Conservation (phyloP, 345 rosid genomes). For the Draba incana region DNA sequence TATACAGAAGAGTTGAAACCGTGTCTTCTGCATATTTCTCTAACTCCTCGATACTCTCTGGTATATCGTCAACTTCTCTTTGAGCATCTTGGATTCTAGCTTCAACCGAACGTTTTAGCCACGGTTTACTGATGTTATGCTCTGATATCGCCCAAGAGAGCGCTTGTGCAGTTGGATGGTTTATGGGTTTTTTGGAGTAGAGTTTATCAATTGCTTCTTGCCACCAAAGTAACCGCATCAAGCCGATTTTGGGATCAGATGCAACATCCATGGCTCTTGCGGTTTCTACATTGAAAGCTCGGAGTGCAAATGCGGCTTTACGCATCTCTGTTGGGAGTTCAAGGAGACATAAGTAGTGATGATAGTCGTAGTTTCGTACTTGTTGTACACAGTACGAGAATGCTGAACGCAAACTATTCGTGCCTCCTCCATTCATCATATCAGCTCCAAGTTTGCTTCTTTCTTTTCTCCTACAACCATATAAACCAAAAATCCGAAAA, state of each 20-base stretch:
- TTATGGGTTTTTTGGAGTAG: constrained; percentile 61
- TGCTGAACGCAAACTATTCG: constrained; percentile 63
- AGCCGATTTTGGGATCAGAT: constrained; percentile 87
- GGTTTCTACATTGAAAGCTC: constrained; percentile 91
- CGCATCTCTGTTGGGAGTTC: constrained; percentile 80
- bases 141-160: constrained; percentile 74
- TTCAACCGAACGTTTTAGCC: constrained; percentile 86
- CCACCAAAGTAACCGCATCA: constrained; percentile 96
- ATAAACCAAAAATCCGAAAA: constrained; percentile 20
- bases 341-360: constrained; percentile 96
- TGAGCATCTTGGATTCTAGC: constrained; percentile 81
- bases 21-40: constrained; percentile 93
- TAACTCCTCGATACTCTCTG: constrained; percentile 65
- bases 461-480: constrained; percentile 18
- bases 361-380: constrained; percentile 91
- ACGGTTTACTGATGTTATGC: constrained; percentile 67
- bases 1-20: constrained; percentile 72
- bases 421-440: constrained; percentile 67
- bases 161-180: constrained; percentile 82
- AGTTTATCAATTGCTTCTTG: constrained; percentile 89
- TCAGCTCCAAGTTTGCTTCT: constrained; percentile 5
- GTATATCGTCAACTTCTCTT: constrained; percentile 66
- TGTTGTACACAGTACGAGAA: constrained; percentile 86
- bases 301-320: constrained; percentile 89
- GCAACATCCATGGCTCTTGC: constrained; percentile 95